Percentiles rank a stretch among this genome's conserved stretches.
phyloP scores from a whole-genome alignment of 2,329 filamentous ascomycete genomes.

The Fusarium pseudograminearum region DNA sequence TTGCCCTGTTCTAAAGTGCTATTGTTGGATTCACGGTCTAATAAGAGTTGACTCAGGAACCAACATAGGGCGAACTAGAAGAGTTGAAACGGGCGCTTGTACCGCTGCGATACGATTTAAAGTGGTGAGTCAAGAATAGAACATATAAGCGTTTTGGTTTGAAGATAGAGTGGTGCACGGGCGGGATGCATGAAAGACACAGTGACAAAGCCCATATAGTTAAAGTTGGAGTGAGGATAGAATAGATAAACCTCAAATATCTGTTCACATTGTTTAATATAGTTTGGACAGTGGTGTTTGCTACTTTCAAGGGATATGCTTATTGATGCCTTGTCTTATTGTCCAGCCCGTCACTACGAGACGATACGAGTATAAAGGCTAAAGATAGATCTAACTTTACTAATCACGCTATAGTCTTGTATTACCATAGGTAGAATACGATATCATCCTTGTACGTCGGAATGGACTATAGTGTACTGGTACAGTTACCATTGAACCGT shows the following conservation, averaged over 20 bases:
- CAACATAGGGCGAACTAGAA: background rate
- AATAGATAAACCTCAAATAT: background rate
- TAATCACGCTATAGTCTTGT: background rate
- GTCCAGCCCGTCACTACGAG: background rate
- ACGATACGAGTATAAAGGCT: background rate
- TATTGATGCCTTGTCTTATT: background rate
- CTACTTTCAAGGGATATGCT: background rate
- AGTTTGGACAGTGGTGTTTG: background rate
- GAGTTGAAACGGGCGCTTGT: background rate
- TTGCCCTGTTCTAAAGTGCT: background rate
- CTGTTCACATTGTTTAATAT: background rate
- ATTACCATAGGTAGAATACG: background rate
- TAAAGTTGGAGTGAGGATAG: background rate
- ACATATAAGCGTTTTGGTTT: background rate
- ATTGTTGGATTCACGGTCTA: background rate
- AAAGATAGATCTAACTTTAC: background rate
- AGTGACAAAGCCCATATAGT: background rate
- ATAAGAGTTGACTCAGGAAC: slow-evolving; percentile 1
- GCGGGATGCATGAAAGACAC: background rate
- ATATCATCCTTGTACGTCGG: background rate
- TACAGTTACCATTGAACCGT: background rate
- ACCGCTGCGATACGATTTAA: background rate
- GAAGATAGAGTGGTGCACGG: background rate
- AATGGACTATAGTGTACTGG: background rate
- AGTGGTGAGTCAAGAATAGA: background rate